A percentile compares a stretch with the other conserved stretches of the same genome.
phyloP scores from a whole-genome alignment of 2,329 filamentous ascomycete species.

The Coniochaeta pulveracea region DNA sequence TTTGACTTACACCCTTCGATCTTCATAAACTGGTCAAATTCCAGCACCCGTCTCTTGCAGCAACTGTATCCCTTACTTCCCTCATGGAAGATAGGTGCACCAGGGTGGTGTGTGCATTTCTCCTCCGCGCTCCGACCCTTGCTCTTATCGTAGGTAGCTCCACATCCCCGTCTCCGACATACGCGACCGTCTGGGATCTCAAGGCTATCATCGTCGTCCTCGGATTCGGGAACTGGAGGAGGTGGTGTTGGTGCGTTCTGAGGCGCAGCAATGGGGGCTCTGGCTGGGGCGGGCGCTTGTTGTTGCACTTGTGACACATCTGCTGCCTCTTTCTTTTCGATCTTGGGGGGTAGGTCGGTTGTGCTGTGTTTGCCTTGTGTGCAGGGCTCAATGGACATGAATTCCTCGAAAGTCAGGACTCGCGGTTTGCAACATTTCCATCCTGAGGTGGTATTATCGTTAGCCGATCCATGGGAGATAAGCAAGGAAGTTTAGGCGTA shows the following conservation, averaged over 20 bases:
- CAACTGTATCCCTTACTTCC: constrained; percentile 96
- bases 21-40: constrained; percentile 97
- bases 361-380: constrained; percentile 88
- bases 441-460: constrained; percentile 38
- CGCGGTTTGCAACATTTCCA: constrained; percentile 99
- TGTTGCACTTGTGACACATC: background rate
- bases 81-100: constrained; percentile 89
- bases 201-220: constrained; percentile 71
- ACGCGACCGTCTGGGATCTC: constrained; percentile 62
- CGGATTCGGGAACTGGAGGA: constrained; percentile 61
- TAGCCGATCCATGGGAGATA: constrained; percentile 7
- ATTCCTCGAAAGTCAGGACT: constrained; percentile 96
- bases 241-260: constrained; percentile 37
- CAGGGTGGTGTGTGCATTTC: constrained; percentile 74
- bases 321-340: constrained; percentile 41
- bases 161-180: constrained; percentile 72
- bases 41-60: constrained; percentile 88
- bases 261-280: constrained; percentile 27
- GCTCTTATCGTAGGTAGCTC: constrained; percentile 50
- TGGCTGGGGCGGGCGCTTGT: constrained; percentile 17
- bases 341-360: constrained; percentile 56
- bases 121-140: constrained; percentile 55
- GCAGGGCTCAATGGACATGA: constrained; percentile 85
- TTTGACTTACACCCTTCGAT: constrained; percentile 85
- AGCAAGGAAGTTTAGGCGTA: constrained; percentile 10